Conservation (phyloP, 2,329 filamentous ascomycete genomes). For the Sporothrix mexicana region DNA sequence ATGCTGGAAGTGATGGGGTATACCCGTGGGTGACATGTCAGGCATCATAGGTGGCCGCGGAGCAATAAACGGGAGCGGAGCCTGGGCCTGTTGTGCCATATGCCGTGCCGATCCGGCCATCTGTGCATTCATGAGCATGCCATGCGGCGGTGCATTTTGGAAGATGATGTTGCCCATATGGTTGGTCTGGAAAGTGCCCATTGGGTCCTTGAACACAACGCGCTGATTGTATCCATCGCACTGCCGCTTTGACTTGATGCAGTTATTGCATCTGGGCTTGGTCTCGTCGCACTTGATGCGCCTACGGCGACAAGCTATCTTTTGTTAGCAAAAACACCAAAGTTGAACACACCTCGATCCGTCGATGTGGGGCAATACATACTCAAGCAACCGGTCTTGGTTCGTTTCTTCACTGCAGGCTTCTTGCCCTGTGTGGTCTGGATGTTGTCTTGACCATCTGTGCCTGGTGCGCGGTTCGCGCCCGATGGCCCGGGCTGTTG, state of each 20-base stretch:
- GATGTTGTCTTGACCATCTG: conserved; percentile 20
- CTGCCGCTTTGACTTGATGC: conserved; percentile 81
- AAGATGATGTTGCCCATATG: conserved; percentile 54
- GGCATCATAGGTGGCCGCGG: conserved; percentile 54
- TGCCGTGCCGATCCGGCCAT: conserved; percentile 48
- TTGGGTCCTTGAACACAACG: conserved; percentile 78
- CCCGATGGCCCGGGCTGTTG: neutral
- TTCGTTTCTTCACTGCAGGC: conserved; percentile 67
- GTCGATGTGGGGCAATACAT: conserved; percentile 48
- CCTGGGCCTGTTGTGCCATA: conserved; percentile 49
- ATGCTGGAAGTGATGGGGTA: conserved; percentile 19
- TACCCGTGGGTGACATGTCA: neutral
- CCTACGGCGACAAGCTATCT: conserved; percentile 82
- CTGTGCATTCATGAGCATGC: conserved; percentile 52
- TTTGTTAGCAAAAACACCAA: conserved; percentile 31
- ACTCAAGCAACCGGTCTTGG: conserved; percentile 93
- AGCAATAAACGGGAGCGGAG: conserved; percentile 54
- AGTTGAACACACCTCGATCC: no score
- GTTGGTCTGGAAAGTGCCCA: conserved; percentile 62
- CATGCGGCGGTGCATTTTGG: conserved; percentile 51
- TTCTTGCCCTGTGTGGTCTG: conserved; percentile 50
- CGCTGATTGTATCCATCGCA: conserved; percentile 86
- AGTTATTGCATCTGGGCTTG: conserved; percentile 80
- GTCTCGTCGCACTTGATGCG: conserved; percentile 98
- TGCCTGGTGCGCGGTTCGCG: neutral